Evolutionary conservation across 2,329 filamentous ascomycete genomes (phyloP).

Genomic region (Exophiala oligosperma): DNA sequence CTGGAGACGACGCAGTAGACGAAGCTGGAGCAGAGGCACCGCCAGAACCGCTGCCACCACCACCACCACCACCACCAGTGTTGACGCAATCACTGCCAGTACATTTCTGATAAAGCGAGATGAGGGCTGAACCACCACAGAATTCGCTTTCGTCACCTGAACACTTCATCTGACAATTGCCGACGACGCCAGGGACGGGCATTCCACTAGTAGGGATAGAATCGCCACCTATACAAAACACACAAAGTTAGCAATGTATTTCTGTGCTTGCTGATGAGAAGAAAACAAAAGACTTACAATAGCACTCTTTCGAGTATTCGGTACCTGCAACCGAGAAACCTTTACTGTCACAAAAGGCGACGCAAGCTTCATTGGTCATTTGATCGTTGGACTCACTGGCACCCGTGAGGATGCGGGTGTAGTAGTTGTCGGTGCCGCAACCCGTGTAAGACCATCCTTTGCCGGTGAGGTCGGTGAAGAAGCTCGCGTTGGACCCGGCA

Average conservation of each 20-base stretch:
- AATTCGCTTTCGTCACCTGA: slow-evolving; percentile 29
- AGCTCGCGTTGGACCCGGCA: slow-evolving; percentile 36
- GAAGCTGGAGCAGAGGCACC: not conserved
- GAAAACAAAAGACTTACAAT: slow-evolving; percentile 19
- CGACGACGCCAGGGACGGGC: slow-evolving; percentile 30
- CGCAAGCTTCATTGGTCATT: slow-evolving; percentile 34
- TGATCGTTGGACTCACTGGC: slow-evolving; percentile 25
- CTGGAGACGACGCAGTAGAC: not conserved
- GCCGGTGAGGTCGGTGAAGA: slow-evolving; percentile 48
- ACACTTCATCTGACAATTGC: slow-evolving; percentile 31
- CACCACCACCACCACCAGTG: slow-evolving; percentile 14
- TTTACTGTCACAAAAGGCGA: slow-evolving; percentile 33
- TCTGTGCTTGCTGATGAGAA: not conserved
- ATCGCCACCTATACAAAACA: slow-evolving; percentile 19
- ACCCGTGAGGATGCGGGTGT: slow-evolving; percentile 38
- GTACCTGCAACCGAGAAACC: slow-evolving; percentile 36
- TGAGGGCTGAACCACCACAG: slow-evolving; percentile 28
- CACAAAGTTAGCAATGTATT: slow-evolving; percentile 1
- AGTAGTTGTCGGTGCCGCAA: slow-evolving; percentile 54
- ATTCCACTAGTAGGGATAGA: slow-evolving; percentile 25
- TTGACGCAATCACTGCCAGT: slow-evolving; percentile 25
- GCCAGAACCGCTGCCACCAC: not conserved
- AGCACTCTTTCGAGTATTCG: slow-evolving; percentile 32
- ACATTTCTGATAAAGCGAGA: slow-evolving; percentile 33
- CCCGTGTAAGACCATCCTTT: slow-evolving; percentile 60